These are phyloP conservation scores for Peronosclerospora sorghi DNA, from an alignment of 352 stramenopile species.

Conservation along the genomic window DNA sequence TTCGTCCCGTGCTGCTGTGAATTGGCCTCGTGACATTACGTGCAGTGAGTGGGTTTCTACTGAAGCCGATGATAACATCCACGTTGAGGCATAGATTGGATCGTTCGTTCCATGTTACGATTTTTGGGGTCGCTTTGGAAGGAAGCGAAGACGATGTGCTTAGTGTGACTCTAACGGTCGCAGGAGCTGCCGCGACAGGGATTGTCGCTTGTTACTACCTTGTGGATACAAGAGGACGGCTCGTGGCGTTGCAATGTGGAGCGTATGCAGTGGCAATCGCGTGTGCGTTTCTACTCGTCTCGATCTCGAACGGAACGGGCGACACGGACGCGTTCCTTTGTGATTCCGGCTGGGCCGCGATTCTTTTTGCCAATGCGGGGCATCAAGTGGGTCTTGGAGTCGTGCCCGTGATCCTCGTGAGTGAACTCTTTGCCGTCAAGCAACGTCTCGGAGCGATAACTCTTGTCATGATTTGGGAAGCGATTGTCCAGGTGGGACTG, in stretches of 20 bases:
- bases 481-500: constrained; percentile 29
- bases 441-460: constrained; percentile 54
- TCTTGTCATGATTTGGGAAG: constrained; percentile 53
- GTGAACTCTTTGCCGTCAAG: constrained; percentile 61
- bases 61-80: constrained; percentile 42
- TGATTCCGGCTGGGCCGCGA: constrained; percentile 45
- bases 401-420: constrained; percentile 42
- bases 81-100: constrained; percentile 6
- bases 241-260: constrained; percentile 38
- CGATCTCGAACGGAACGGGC: constrained; percentile 21
- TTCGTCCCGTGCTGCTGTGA: constrained; percentile 53
- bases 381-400: constrained; percentile 57
- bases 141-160: constrained; percentile 44
- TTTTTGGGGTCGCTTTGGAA: constrained; percentile 50
- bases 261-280: constrained; percentile 39
- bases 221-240: constrained; percentile 52
- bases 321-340: constrained; percentile 22
- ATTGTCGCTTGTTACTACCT: constrained; percentile 44
- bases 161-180: constrained; percentile 25
- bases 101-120: constrained; percentile 37
- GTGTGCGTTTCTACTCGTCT: constrained; percentile 40
- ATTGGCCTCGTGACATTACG: constrained; percentile 36
- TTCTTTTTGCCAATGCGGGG: constrained; percentile 53
- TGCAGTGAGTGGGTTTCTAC: constrained; percentile 32
- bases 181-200: constrained; percentile 35